A percentile compares a stretch with the other conserved stretches of the same genome.
Evolutionary conservation across 495 filamentous ascomycete genomes (phyloP).

Genomic region (Lentithecium fluviatile): DNA sequence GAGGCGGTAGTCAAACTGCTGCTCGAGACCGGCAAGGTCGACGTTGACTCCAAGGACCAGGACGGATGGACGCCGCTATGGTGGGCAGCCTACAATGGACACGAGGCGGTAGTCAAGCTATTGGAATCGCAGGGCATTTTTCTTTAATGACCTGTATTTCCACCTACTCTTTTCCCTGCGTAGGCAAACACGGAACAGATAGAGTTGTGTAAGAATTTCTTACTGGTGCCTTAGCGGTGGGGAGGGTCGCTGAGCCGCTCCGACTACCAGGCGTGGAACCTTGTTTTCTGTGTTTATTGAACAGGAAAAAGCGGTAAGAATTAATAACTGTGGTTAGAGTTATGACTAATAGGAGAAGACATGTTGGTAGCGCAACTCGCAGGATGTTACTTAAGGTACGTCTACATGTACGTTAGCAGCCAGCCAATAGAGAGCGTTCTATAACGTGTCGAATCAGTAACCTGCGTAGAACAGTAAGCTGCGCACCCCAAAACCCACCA

Average conservation of each 20-base stretch:
- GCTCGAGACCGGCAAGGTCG: not conserved
- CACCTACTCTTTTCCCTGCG: slow-evolving; percentile 1
- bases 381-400: slow-evolving; percentile 10
- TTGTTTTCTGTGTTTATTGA: not conserved
- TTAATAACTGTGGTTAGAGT: slow-evolving; percentile 2
- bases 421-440: slow-evolving; percentile 6
- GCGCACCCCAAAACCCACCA: too few relatives aligned
- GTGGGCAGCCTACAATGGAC: not conserved
- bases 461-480: too few relatives aligned
- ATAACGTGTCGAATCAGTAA: too few relatives aligned
- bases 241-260: slow-evolving; percentile 6
- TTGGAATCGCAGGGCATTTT: not conserved
- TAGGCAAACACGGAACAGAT: not conserved
- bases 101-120: slow-evolving; percentile 14
- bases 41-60: slow-evolving; percentile 1
- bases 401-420: slow-evolving; percentile 4
- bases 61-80: not conserved
- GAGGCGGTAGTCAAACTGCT: slow-evolving; percentile 7
- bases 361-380: slow-evolving; percentile 3
- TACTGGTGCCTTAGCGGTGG: slow-evolving; percentile 4
- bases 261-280: slow-evolving; percentile 5
- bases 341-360: slow-evolving; percentile 9
- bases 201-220: slow-evolving; percentile 7
- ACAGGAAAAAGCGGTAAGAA: slow-evolving; percentile 9
- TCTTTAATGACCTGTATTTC: slow-evolving; percentile 4